phyloP scores from a whole-genome alignment of 2,329 filamentous ascomycete genomes.

The Ceratocystis alfenasii region DNA sequence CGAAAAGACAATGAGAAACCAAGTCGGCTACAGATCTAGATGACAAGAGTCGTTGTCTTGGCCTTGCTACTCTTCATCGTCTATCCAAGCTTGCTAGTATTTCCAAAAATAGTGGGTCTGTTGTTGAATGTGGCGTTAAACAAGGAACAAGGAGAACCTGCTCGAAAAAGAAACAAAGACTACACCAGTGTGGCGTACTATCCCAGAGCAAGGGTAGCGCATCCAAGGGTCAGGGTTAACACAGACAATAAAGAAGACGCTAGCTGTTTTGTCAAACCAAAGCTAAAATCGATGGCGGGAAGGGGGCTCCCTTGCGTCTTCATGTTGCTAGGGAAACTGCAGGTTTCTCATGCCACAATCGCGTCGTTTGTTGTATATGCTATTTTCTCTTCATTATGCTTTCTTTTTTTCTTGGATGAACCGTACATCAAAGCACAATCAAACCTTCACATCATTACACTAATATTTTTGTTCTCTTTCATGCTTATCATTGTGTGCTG shows the following conservation, averaged over 20 bases:
- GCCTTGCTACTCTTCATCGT: neutral
- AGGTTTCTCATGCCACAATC: constrained; percentile 7
- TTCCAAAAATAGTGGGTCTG: constrained; percentile 11
- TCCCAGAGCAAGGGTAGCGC: neutral
- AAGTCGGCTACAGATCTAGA: neutral
- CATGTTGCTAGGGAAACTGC: constrained; percentile 20
- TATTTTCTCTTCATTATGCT: constrained; percentile 6
- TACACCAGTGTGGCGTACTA: neutral
- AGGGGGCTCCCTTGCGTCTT: constrained; percentile 1
- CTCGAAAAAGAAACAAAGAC: neutral
- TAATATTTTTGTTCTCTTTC: neutral
- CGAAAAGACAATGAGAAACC: neutral
- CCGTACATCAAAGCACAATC: neutral
- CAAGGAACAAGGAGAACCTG: neutral
- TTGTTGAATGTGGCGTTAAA: neutral
- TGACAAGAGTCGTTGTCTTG: neutral
- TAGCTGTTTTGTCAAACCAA: constrained; percentile 4
- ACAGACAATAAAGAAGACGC: neutral
- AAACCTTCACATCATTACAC: neutral
- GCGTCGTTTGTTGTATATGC: neutral
- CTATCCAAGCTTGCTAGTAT: constrained; percentile 12
- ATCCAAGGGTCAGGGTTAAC: neutral
- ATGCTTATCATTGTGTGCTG: constrained; percentile 4
- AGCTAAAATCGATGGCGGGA: constrained; percentile 13
- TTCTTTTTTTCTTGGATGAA: neutral